Conservation (phyloP, 441 rosid species). For the Populus trichocarpa region DNA sequence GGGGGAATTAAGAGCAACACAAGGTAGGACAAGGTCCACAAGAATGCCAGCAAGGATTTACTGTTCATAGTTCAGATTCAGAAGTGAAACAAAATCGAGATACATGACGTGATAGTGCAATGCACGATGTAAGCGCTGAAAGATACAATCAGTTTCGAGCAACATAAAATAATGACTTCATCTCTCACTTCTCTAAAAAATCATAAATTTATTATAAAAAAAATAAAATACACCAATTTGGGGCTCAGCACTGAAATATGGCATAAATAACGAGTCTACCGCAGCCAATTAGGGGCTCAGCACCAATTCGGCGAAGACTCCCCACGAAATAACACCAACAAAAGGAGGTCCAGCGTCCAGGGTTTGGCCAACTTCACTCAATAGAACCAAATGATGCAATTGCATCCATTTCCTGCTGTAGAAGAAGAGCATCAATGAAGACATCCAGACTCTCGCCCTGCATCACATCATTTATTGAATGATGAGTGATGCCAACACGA, state of each 20-base stretch:
- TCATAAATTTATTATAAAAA: too few relatives aligned
- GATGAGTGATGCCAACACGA: conserved; percentile 80
- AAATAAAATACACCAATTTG: not conserved
- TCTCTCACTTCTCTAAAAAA: not conserved
- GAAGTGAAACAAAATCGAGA: not conserved
- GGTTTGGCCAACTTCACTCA: conserved; percentile 15
- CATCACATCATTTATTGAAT: conserved; percentile 69
- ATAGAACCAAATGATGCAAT: conserved; percentile 68
- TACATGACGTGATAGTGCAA: not conserved
- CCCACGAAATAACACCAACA: not conserved
- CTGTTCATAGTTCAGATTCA: too few relatives aligned
- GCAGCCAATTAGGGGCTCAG: too few relatives aligned
- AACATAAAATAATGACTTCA: not conserved
- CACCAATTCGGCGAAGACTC: too few relatives aligned
- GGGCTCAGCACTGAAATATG: not conserved
- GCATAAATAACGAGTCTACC: too few relatives aligned
- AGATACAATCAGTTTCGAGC: not conserved
- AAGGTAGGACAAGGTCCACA: not conserved
- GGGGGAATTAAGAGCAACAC: too few relatives aligned
- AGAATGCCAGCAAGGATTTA: not conserved
- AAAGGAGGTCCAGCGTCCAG: not conserved
- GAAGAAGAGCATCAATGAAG: conserved; percentile 80
- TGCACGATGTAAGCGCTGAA: not conserved
- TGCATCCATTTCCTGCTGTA: conserved; percentile 93
- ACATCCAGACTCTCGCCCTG: conserved; percentile 79